Conservation (phyloP, 208 protist genomes). For the Blastocrithidia nonstop region DNA sequence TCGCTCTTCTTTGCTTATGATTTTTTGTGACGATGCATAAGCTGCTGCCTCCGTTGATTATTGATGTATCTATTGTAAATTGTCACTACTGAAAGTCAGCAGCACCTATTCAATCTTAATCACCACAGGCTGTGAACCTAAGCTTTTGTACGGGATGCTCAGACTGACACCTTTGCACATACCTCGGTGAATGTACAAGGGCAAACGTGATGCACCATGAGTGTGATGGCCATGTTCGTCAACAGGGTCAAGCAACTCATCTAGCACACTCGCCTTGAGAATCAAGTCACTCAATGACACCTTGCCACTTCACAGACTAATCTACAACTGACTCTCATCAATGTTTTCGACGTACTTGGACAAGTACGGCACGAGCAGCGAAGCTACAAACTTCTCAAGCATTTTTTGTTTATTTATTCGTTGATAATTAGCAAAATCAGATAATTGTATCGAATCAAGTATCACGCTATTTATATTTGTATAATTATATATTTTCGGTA, state of each 20-base stretch:
- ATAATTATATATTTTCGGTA: neutral
- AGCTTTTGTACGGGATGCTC: slow-evolving; percentile 51
- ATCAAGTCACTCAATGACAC: slow-evolving; percentile 61
- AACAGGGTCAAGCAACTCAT: slow-evolving; percentile 20
- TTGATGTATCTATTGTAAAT: slow-evolving; percentile 1
- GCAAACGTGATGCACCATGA: slow-evolving; percentile 1
- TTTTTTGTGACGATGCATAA: neutral
- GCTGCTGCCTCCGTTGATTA: neutral
- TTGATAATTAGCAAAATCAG: too few relatives aligned
- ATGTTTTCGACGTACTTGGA: slow-evolving; percentile 75
- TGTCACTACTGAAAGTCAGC: slow-evolving; percentile 28
- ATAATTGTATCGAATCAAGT: too few relatives aligned
- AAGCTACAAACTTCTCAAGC: slow-evolving; percentile 71
- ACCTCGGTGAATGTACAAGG: slow-evolving; percentile 37
- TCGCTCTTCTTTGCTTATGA: slow-evolving; percentile 23
- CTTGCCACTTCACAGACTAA: slow-evolving; percentile 77
- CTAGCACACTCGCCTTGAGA: slow-evolving; percentile 38
- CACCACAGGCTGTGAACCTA: slow-evolving; percentile 70
- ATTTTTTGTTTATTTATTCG: slow-evolving; percentile 11
- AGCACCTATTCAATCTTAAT: slow-evolving; percentile 65
- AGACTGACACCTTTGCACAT: slow-evolving; percentile 70
- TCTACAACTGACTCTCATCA: slow-evolving; percentile 53
- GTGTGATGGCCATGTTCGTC: neutral
- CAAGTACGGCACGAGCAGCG: slow-evolving; percentile 74
- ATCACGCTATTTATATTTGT: too few relatives aligned